Evolutionary conservation across 257 asterid species (phyloP), one percentile per base, ranked within the genome.

Genomic region (Vinca minor): DNA sequence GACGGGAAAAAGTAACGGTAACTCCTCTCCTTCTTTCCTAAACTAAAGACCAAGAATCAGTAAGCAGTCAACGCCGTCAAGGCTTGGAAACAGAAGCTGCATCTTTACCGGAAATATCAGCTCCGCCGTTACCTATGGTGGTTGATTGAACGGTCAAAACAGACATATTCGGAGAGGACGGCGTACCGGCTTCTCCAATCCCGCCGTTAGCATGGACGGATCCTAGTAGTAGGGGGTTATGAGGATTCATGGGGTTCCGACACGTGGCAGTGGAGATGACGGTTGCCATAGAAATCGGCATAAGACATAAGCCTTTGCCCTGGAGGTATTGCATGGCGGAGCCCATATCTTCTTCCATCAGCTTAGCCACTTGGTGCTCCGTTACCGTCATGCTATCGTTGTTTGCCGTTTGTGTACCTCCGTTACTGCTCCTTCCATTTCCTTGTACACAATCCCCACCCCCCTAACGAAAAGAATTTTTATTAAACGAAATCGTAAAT

Each of bases 321-420:
- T 88, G 98, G 5, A 91, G 94, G 63, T 91, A 91, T 65, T 91
- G 98, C 98, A 91, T 88, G 63, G 98, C 98, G 2, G 98, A 81
- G 0, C 98, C 95, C 98, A 91, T 91, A 57, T 91, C 98, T 31
- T 91, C 95, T 36, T 91, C 98, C 98, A 91, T 88, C 61, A 91
- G 75, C 84, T 88, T 91, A 32, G 85, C 90, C 82, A 91, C 96
- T 75, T 91, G 96, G 53, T 91, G 86, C 82, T 91, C 98, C 68
- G 96, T 78, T 53, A 84, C 86, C 50, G 78, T 87, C 88, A 82
- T 74, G 56, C 77, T 83, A 29, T 87, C 91, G 84, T 83, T 85
- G 18, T 58, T 63, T 64, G 83, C 85, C 70, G 83, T 72, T 69
- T 73, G 82, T 2, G 84, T 76, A 49, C 85, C 86, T 50, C 86